phyloP scores from a whole-genome alignment of 768 basidiomycete species.

The Leucogyrophana mollusca region DNA sequence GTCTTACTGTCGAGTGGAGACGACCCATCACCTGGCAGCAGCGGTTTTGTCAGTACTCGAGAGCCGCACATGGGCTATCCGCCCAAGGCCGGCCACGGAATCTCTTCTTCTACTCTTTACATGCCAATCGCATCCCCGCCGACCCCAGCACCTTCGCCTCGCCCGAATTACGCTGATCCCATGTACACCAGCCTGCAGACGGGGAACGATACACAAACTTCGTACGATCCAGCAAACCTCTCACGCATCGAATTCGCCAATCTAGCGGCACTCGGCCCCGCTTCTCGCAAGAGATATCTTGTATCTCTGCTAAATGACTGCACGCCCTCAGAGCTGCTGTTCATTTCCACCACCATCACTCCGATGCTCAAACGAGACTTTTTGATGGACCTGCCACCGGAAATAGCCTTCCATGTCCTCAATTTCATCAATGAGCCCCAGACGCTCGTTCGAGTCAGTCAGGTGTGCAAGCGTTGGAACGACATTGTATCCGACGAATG shows the following conservation, averaged over 20 bases:
- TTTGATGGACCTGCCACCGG: constrained; percentile 55
- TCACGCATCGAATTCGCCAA: constrained; percentile 33
- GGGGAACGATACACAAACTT: constrained; percentile 2
- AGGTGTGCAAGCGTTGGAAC: constrained; percentile 74
- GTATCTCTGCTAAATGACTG: constrained; percentile 50
- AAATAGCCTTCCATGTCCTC: constrained; percentile 75
- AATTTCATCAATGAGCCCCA: constrained; percentile 73
- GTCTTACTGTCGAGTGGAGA: too few species aligned
- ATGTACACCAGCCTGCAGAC: constrained; percentile 14
- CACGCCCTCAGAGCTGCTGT: constrained; percentile 60
- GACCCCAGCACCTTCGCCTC: constrained; percentile 61
- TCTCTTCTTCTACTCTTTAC: constrained; percentile 36
- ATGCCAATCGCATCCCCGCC: constrained; percentile 58
- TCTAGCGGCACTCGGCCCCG: constrained; percentile 32
- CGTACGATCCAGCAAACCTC: constrained; percentile 22
- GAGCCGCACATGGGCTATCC: too few species aligned
- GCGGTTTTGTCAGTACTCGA: too few species aligned
- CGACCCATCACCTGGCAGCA: too few species aligned
- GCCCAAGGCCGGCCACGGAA: neutral
- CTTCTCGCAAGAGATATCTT: constrained; percentile 51
- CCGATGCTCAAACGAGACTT: constrained; percentile 67
- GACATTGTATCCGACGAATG: constrained; percentile 69
- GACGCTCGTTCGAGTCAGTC: constrained; percentile 65
- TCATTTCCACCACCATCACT: constrained; percentile 61
- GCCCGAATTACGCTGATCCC: constrained; percentile 18